These are phyloP conservation scores for Aspergillus funiculosus DNA, from an alignment of 495 filamentous ascomycete genomes.

Conservation along the genomic window DNA sequence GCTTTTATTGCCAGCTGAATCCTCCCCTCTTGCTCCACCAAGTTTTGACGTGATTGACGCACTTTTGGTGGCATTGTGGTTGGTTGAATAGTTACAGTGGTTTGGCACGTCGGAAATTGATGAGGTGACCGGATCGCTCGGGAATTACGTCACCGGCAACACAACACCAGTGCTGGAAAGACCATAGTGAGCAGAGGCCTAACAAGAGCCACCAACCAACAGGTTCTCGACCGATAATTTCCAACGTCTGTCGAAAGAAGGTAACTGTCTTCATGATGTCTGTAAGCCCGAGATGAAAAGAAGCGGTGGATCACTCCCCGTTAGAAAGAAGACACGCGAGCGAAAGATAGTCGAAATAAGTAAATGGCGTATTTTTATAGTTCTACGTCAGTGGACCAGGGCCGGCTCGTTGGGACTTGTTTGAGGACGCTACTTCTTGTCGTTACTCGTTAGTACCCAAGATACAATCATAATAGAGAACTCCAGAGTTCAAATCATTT, in stretches of 20 bases:
- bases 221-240: constrained; percentile 71
- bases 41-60: constrained; percentile 5
- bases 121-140: neutral
- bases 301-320: neutral
- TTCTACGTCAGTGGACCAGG: no score
- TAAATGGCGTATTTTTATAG: no score
- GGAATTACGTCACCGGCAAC: constrained; percentile 13
- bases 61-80: constrained; percentile 13
- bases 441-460: no score
- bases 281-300: neutral
- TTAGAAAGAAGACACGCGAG: neutral
- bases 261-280: constrained; percentile 33
- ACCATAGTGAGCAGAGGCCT: constrained; percentile 59
- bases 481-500: no score
- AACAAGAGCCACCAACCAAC: constrained; percentile 56
- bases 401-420: no score
- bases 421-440: no score
- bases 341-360: no score
- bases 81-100: constrained; percentile 6
- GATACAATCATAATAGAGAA: no score
- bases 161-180: constrained; percentile 62
- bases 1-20: constrained; percentile 7
- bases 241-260: constrained; percentile 62
- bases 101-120: neutral
- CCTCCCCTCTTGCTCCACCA: constrained; percentile 13